Conservation (phyloP, 495 filamentous ascomycete genomes). For the Aspergillus hancockii region DNA sequence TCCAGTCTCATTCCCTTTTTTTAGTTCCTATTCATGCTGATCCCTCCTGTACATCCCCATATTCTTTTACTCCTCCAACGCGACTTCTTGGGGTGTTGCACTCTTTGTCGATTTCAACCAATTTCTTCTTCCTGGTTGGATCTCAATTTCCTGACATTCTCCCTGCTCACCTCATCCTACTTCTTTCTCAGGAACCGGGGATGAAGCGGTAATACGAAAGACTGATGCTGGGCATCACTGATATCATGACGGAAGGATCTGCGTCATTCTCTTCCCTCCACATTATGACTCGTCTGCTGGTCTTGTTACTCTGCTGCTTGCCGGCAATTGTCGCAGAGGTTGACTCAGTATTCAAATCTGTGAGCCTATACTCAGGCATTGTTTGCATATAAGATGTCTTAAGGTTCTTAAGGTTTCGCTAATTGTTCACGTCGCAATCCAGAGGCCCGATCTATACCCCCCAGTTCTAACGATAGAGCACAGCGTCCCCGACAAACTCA, state of each 20-base stretch:
- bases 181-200: conserved; percentile 1
- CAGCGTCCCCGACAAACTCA: conserved; percentile 31
- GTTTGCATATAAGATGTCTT: neutral
- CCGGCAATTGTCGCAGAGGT: conserved; percentile 15
- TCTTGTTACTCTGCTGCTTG: conserved; percentile 11
- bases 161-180: conserved; percentile 3
- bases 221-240: conserved; percentile 23
- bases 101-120: neutral
- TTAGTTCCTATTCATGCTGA: neutral
- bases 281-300: conserved; percentile 5
- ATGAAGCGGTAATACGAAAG: conserved; percentile 21
- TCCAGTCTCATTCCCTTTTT: neutral
- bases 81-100: neutral
- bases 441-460: conserved; percentile 47
- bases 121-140: neutral
- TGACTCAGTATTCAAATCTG: conserved; percentile 22
- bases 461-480: conserved; percentile 35
- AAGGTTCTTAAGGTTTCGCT: neutral
- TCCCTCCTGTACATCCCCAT: neutral
- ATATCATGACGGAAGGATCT: conserved; percentile 14
- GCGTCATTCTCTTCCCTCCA: conserved; percentile 9
- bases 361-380: conserved; percentile 5
- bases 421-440: conserved; percentile 12
- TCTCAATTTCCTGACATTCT: neutral
- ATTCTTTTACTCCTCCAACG: neutral